phyloP scores from a whole-genome alignment of 176 grass and related monocot genomes.

The Oryza glumipatula region DNA sequence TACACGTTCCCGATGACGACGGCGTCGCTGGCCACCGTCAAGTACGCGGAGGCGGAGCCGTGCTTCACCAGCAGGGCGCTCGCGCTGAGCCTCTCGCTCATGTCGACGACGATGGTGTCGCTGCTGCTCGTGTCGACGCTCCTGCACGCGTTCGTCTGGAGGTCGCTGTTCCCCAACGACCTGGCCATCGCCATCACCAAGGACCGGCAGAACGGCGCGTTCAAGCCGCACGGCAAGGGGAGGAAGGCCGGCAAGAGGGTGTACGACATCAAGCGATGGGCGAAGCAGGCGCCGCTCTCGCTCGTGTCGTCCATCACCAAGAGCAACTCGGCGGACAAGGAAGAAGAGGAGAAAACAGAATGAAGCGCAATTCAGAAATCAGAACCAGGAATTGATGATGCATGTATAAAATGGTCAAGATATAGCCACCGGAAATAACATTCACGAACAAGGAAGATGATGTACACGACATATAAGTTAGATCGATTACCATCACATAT shows the following conservation, averaged over 20 bases:
- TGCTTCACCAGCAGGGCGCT: conserved; percentile 80
- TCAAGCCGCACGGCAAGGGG: conserved; percentile 49
- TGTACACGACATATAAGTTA: background rate
- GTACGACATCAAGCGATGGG: conserved; percentile 83
- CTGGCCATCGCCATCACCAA: conserved; percentile 98
- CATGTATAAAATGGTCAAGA: background rate
- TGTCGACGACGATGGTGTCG: conserved; percentile 93
- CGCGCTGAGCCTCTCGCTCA: conserved; percentile 78
- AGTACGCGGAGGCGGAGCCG: conserved; percentile 87
- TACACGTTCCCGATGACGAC: conserved; percentile 99
- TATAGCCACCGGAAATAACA: background rate
- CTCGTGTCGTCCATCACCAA: conserved; percentile 87
- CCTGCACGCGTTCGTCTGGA: conserved; percentile 82
- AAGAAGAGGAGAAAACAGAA: conserved; percentile 55
- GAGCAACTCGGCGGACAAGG: conserved; percentile 68
- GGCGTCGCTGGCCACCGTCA: conserved; percentile 81
- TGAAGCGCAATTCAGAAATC: background rate
- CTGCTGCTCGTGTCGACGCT: conserved; percentile 89
- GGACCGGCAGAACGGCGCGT: conserved; percentile 44
- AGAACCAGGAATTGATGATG: background rate
- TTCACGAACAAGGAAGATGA: background rate
- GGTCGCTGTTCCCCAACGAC: conserved; percentile 94
- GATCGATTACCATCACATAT: background rate
- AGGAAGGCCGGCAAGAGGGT: conserved; percentile 62
- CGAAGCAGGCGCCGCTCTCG: conserved; percentile 80